A percentile compares a stretch with the other conserved stretches of the same genome.
phyloP scores from a whole-genome alignment of 2,329 filamentous ascomycete species.

The Pseudogymnoascus sp. region DNA sequence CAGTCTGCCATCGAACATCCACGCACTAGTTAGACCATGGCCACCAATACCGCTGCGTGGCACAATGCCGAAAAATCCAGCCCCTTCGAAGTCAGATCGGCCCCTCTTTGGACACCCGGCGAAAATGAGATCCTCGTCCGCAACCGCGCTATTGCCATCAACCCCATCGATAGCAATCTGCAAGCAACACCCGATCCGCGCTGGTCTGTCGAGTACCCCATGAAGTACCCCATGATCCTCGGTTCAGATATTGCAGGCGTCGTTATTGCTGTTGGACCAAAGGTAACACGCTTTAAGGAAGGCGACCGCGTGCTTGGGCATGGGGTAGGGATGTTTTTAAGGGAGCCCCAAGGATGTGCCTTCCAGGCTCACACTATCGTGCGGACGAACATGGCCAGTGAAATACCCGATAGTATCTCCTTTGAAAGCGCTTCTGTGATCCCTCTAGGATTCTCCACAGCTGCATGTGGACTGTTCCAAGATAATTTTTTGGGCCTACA shows the following conservation, averaged over 20 bases:
- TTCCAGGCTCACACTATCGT: conserved; percentile 29
- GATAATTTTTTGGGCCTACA: conserved; percentile 18
- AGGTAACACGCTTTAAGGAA: conserved; percentile 33
- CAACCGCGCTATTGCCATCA: conserved; percentile 31
- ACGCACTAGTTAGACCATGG: background rate
- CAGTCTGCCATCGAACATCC: background rate
- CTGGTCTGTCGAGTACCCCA: conserved; percentile 20
- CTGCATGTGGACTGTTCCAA: conserved; percentile 25
- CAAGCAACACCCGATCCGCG: conserved; percentile 16
- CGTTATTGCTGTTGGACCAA: conserved; percentile 41
- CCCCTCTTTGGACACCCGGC: conserved; percentile 27
- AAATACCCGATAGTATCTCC: conserved; percentile 23
- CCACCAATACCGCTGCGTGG: conserved; percentile 21
- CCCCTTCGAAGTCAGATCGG: conserved; percentile 29
- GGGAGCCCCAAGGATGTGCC: conserved; percentile 17
- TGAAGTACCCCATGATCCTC: conserved; percentile 31
- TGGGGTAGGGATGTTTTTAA: conserved; percentile 8
- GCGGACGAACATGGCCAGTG: conserved; percentile 19
- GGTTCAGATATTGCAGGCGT: conserved; percentile 48
- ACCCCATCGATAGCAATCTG: conserved; percentile 31
- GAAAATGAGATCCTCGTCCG: conserved; percentile 29
- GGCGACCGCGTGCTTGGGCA: conserved; percentile 42
- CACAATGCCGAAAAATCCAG: conserved; percentile 23
- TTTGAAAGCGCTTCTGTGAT: conserved; percentile 27
- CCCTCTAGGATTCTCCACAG: conserved; percentile 26